Evolutionary conservation across 1,139 yeast genomes (phyloP).

Genomic region (Blastobotrys raffinosifermentans): DNA sequence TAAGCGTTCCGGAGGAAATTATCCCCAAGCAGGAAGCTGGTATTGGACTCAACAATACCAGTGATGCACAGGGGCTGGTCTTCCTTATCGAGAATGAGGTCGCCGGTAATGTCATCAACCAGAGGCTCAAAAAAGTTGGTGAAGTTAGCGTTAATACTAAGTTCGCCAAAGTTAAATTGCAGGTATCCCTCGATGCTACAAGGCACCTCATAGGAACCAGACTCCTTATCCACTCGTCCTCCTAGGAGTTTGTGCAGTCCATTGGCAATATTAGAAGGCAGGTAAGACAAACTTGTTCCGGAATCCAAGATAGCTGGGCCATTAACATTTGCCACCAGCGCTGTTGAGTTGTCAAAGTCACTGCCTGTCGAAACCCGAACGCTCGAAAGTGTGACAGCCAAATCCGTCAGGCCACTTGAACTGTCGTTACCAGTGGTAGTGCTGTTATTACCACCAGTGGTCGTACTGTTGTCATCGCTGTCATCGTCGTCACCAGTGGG

Average conservation of each 20-base stretch:
- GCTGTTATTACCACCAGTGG: background rate
- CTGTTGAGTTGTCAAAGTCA: constrained; percentile 33
- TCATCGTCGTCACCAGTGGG: constrained; percentile 3
- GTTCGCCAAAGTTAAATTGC: constrained; percentile 26
- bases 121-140: constrained; percentile 22
- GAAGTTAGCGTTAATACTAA: constrained; percentile 23
- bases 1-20: constrained; percentile 50
- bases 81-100: constrained; percentile 11
- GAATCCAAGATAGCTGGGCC: constrained; percentile 63
- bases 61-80: constrained; percentile 23
- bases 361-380: constrained; percentile 38
- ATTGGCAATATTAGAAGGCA: constrained; percentile 38
- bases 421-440: constrained; percentile 6
- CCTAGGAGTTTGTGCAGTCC: constrained; percentile 21
- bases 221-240: constrained; percentile 13
- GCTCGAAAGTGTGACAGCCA: constrained; percentile 36
- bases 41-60: background rate
- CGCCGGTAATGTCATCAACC: constrained; percentile 13
- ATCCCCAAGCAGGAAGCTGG: constrained; percentile 41
- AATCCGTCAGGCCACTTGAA: constrained; percentile 20
- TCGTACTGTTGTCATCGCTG: no score
- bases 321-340: constrained; percentile 29
- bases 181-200: constrained; percentile 16
- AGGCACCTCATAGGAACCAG: background rate
- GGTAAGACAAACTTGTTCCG: constrained; percentile 55